Base-by-base conservation (phyloP, 805 yeast species). In the Vanderwaltozyma tropicalis region DNA sequence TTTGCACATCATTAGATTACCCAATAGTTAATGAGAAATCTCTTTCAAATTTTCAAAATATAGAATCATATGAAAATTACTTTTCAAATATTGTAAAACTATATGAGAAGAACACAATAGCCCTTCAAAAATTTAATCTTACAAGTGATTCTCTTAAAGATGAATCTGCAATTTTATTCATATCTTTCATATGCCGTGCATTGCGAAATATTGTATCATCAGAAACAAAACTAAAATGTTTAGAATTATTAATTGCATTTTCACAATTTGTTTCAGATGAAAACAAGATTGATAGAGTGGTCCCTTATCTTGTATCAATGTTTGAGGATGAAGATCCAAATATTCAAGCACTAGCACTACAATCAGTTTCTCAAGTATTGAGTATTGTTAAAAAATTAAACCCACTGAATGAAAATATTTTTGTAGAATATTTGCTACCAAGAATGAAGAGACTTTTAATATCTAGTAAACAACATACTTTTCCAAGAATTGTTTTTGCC, bases 381-480 rank as follows among this genome's bases (percentile, higher is more conserved):
- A 59, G 66, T 6, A 66, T 79, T 45, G 80, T 87, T 29, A 72
- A 75, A 19, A 67, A 68, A 0, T 68, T 88, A 10, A 76, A 82
- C 0, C 83, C 89, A 0, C 71, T 85, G 26, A 89, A 92, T 52
- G 80, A 74, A 14, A 69, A 76, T 33, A 62, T 89, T 3, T 86
- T 87, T 51, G 74, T 87, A 0, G 96, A 88, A 46, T 89, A 86
- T 55, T 63, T 89, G 17, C 52, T 84, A 5, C 96, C 96, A 0
- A 71, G 81, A 39, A 53, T 89, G 5, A 62, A 68, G 36, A 51
- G 53, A n/a, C 56, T 74, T 26, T 50, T 72, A 15, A 55, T 58
- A 17, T 49, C 64, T 30, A 59, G 71, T 1, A 62, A 62, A 36
- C 43, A 57, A 6, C 55, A 62, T 3, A 51, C 63, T 0, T 69